phyloP scores from a whole-genome alignment of 148 eudicot species.

The Vaccinium macrocarpon region DNA sequence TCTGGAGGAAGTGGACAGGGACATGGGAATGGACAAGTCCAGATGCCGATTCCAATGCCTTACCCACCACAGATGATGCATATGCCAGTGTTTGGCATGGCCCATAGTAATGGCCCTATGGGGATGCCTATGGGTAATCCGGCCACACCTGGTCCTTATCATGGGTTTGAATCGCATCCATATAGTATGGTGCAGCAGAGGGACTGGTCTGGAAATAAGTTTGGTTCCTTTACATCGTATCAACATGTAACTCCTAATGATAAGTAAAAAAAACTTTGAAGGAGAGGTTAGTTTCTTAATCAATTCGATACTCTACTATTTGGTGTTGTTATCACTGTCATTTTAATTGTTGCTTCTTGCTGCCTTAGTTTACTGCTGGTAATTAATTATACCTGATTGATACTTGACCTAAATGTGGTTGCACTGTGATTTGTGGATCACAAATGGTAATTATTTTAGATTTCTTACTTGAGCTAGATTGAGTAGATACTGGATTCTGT shows the following conservation, averaged over 20 bases:
- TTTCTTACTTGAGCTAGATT: neutral
- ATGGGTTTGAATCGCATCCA: slow-evolving; percentile 31
- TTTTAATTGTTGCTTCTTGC: neutral
- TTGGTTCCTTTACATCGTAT: slow-evolving; percentile 19
- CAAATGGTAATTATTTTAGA: neutral
- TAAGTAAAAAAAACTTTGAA: slow-evolving; percentile 19
- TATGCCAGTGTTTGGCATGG: slow-evolving; percentile 33
- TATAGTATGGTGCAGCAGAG: slow-evolving; percentile 47
- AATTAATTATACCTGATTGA: slow-evolving; percentile 17
- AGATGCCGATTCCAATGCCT: slow-evolving; percentile 31
- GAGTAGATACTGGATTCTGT: neutral
- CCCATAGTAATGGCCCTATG: slow-evolving; percentile 33
- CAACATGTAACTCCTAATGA: slow-evolving; percentile 32
- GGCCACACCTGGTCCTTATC: slow-evolving; percentile 18
- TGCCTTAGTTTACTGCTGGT: neutral
- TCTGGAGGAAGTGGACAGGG: slow-evolving; percentile 15
- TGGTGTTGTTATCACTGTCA: neutral
- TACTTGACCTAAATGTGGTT: slow-evolving; percentile 15
- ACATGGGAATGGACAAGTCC: slow-evolving; percentile 20
- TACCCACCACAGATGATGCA: slow-evolving; percentile 39
- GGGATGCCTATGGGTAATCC: slow-evolving; percentile 21
- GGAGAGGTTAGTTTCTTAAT: slow-evolving; percentile 20
- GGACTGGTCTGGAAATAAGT: slow-evolving; percentile 44
- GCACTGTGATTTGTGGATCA: neutral
- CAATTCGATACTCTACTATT: neutral